Evolutionary conservation across 2,329 filamentous ascomycete genomes (phyloP).

Genomic region (Ceratocystis cubensis): DNA sequence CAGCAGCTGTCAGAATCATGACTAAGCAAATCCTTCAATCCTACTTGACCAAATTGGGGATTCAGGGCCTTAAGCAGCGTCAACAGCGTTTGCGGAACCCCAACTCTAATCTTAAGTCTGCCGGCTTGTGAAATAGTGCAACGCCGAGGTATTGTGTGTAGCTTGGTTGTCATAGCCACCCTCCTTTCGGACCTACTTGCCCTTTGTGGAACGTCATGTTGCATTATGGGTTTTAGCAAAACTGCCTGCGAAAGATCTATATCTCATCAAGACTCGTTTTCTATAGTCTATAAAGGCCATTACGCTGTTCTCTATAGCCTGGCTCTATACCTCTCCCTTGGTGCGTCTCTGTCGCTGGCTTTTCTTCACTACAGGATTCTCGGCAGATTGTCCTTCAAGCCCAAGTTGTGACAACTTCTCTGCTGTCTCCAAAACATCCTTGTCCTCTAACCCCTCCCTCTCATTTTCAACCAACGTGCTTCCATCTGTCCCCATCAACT

Average conservation of each 20-base stretch:
- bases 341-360: constrained; percentile 14
- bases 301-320: neutral
- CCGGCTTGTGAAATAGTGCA: neutral
- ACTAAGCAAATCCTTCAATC: neutral
- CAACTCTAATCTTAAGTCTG: neutral
- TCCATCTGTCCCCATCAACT: constrained; percentile 33
- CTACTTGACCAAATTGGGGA: no score
- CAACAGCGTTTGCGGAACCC: neutral
- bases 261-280: neutral
- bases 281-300: neutral
- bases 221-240: neutral
- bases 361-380: neutral
- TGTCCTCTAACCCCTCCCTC: constrained; percentile 22
- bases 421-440: constrained; percentile 19
- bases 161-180: neutral
- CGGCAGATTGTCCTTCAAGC: neutral
- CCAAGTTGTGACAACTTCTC: neutral
- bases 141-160: neutral
- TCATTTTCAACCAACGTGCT: constrained; percentile 25
- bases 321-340: neutral
- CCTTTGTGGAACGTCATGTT: neutral
- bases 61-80: neutral
- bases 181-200: neutral
- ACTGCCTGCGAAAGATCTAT: neutral
- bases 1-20: neutral